Evolutionary conservation across 2,329 filamentous ascomycete genomes (phyloP).

Genomic region (Rutstroemia sp.): DNA sequence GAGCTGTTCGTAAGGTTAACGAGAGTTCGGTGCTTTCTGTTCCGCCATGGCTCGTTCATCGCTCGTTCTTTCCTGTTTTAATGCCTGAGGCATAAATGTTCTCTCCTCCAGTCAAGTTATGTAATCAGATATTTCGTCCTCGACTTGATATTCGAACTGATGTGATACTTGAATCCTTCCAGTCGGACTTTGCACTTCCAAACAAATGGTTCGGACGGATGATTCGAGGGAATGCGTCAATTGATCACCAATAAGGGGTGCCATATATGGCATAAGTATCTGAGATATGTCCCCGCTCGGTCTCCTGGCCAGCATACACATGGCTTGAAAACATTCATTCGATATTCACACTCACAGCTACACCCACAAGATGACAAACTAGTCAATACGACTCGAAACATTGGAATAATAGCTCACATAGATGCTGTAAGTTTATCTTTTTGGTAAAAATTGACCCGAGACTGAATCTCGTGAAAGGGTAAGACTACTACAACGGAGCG

Average conservation of each 20-base stretch:
- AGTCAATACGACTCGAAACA: slow-evolving; percentile 68
- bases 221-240: slow-evolving; percentile 23
- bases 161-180: no score
- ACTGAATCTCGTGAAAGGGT: slow-evolving; percentile 43
- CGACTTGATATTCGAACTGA: no score
- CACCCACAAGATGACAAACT: slow-evolving; percentile 17
- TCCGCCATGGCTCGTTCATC: background rate
- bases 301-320: background rate
- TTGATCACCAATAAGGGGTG: slow-evolving; percentile 18
- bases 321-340: slow-evolving; percentile 7
- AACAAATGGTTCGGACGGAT: background rate
- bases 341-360: slow-evolving; percentile 14
- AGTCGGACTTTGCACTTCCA: background rate
- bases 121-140: no score
- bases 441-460: background rate
- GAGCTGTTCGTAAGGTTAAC: background rate
- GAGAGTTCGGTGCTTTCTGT: background rate
- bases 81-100: no score
- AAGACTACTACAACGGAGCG: slow-evolving; percentile 99
- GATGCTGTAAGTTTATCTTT: slow-evolving; percentile 57
- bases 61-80: background rate
- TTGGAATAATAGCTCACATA: slow-evolving; percentile 97
- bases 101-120: no score
- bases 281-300: slow-evolving; percentile 7
- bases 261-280: slow-evolving; percentile 22